Conservation (phyloP, 2,329 filamentous ascomycete species). For the Fusarium austroafricanum region DNA sequence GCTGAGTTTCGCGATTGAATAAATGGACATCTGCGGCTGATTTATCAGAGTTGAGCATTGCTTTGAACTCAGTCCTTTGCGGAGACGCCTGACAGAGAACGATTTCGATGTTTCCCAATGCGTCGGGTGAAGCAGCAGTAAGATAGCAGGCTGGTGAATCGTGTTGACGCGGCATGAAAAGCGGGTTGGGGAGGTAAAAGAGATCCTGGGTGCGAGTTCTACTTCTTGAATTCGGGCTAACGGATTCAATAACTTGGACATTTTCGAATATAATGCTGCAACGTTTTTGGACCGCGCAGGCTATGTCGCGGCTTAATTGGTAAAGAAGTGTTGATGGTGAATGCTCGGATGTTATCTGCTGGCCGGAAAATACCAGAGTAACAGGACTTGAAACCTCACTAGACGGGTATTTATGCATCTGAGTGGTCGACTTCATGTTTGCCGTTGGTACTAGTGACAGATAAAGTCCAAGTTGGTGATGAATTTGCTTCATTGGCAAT, state of each 20-base stretch:
- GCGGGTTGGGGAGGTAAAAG: constrained; percentile 28
- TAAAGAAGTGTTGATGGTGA: constrained; percentile 12
- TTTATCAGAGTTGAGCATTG: constrained; percentile 13
- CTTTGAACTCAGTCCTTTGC: background rate
- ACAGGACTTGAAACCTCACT: rapidly evolving
- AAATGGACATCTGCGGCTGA: constrained; percentile 10
- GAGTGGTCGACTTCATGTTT: background rate
- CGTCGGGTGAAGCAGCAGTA: constrained; percentile 17
- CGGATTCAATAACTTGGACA: background rate
- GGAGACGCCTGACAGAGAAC: background rate
- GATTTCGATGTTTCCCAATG: constrained; percentile 24
- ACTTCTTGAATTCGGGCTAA: background rate
- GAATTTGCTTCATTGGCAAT: background rate
- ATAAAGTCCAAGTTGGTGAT: constrained; percentile 3
- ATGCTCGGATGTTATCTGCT: constrained; percentile 6
- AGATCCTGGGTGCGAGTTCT: background rate
- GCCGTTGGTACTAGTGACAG: background rate
- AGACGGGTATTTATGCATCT: background rate
- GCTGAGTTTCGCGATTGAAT: constrained; percentile 4
- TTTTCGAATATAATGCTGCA: constrained; percentile 26
- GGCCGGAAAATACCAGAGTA: constrained; percentile 19
- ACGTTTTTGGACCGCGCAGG: constrained; percentile 4
- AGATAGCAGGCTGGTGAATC: constrained; percentile 22
- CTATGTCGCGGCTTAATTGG: constrained; percentile 18
- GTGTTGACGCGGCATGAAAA: background rate